These are phyloP conservation scores for Lactarius vividus DNA, from an alignment of 768 basidiomycete genomes.

Conservation along the genomic window DNA sequence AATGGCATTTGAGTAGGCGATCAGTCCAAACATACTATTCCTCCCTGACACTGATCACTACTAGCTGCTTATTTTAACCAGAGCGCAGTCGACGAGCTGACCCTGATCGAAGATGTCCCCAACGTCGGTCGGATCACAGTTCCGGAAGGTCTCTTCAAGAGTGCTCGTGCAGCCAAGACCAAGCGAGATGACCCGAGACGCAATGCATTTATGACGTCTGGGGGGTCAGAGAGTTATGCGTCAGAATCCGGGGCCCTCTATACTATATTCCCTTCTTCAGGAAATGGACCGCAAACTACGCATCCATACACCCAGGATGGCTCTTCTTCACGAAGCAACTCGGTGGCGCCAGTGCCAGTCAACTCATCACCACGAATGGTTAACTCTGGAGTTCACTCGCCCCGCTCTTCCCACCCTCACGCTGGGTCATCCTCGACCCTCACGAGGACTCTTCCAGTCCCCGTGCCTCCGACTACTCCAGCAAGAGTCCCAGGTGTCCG, in stretches of 20 bases:
- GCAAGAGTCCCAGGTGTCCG: conserved; percentile 2
- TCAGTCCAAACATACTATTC: conserved; percentile 6
- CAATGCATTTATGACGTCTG: conserved; percentile 1
- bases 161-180: conserved; percentile 31
- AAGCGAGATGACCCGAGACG: conserved; percentile 25
- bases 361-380: not conserved
- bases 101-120: conserved; percentile 67
- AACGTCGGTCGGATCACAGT: conserved; percentile 58
- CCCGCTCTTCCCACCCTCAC: not conserved
- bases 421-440: not conserved
- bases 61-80: conserved; percentile 84
- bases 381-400: not conserved
- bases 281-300: conserved; percentile 22
- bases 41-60: conserved; percentile 23
- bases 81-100: conserved; percentile 64
- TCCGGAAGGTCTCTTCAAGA: conserved; percentile 65
- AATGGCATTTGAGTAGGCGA: conserved; percentile 79
- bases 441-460: not conserved
- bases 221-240: conserved; percentile 21
- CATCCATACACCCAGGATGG: conserved; percentile 22
- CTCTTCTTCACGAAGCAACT: conserved; percentile 6
- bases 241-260: conserved; percentile 23
- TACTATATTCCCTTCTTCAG: conserved; percentile 27
- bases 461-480: not conserved
- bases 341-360: conserved; percentile 1